Percentiles rank a stretch among this genome's conserved stretches.
Evolutionary conservation across 352 stramenopile species (phyloP).

Genomic region (Pythium phragmiticola): DNA sequence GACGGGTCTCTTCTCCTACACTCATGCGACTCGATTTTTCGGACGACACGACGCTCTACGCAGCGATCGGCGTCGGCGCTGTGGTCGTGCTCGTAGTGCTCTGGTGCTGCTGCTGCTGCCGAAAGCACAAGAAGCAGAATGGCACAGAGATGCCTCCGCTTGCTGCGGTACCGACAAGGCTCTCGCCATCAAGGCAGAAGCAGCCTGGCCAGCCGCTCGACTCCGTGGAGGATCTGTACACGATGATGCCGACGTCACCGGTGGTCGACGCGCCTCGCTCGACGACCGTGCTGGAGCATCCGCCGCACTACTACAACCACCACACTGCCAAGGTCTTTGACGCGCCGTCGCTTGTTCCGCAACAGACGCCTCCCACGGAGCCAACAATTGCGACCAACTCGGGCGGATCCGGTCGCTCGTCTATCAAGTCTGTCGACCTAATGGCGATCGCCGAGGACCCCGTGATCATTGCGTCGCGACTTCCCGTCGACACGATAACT

Average conservation of each 20-base stretch:
- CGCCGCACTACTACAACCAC: not conserved
- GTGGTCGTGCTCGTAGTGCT: conserved; percentile 8
- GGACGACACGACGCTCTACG: conserved; percentile 17
- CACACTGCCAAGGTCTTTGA: conserved; percentile 6
- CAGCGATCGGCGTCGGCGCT: conserved; percentile 8
- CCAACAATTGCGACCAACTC: not conserved
- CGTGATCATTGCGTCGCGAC: conserved; percentile 4
- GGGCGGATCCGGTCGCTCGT: conserved; percentile 5
- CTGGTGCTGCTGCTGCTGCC: conserved; percentile 7
- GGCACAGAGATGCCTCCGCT: not conserved
- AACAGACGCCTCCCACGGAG: not conserved
- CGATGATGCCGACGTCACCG: conserved; percentile 14
- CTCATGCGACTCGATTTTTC: conserved; percentile 16
- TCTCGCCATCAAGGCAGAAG: not conserved
- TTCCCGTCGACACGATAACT: conserved; percentile 23
- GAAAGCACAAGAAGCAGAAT: conserved; percentile 2
- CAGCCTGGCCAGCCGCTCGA: not conserved
- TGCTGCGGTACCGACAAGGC: not conserved
- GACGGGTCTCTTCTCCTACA: not conserved
- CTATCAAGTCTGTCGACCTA: not conserved
- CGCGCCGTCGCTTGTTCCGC: not conserved
- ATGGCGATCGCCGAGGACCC: conserved; percentile 13
- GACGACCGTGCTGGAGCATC: conserved; percentile 1
- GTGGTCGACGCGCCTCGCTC: not conserved
- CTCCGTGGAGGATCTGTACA: conserved; percentile 1